Evolutionary conservation across 164 flowering plant species (phyloP), one percentile per base, ranked within the genome.

Genomic region (Magnolia kwangsiensis): DNA sequence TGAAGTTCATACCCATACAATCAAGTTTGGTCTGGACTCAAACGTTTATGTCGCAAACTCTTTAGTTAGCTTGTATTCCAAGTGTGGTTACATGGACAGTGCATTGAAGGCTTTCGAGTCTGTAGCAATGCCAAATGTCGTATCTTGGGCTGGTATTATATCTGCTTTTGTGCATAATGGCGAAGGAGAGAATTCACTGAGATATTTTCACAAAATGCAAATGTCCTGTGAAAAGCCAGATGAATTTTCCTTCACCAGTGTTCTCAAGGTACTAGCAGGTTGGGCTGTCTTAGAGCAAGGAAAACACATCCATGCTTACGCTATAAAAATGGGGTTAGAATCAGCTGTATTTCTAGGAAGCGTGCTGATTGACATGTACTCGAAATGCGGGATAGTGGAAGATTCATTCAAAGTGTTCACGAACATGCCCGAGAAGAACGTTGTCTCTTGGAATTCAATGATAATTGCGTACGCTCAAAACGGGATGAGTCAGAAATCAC

Each of bases 61-160:
- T 75, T 29, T 75, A n/a, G 27, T 66, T 51, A 23, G 50, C 58
- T 63, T 73, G 51, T 75, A 75, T 65, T 49, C 63, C 11, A 75
- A 49, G 29, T 45, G 63, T 74, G 45, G 68, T 45, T 7, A 10
- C 19, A 63, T 63, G 24, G 69, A 74, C 18, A 49, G 37, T 74
- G 76, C 76, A 61, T 74, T 58, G 13, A 74, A 37, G 51, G 76
- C 69, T 37, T 74, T 61, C 20, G 20, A 64, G 10, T 74, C 68
- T 8, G 27, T 74, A 61, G 29, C 51, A 13, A 20, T 45, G 4
- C 69, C 68, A 10, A 74, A 74, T 29, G n/a, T 9, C 14, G 63
- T 74, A 20, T 74, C 76, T 37, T 74, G 76, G 69, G 76, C 76
- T 63, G 76, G 64, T 29, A 74, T 74, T 49, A 74, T 74, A 29